A percentile compares a stretch with the other conserved stretches of the same genome.
Conservation (phyloP, 257 asterid species). For the Schizonepeta tenuifolia region DNA sequence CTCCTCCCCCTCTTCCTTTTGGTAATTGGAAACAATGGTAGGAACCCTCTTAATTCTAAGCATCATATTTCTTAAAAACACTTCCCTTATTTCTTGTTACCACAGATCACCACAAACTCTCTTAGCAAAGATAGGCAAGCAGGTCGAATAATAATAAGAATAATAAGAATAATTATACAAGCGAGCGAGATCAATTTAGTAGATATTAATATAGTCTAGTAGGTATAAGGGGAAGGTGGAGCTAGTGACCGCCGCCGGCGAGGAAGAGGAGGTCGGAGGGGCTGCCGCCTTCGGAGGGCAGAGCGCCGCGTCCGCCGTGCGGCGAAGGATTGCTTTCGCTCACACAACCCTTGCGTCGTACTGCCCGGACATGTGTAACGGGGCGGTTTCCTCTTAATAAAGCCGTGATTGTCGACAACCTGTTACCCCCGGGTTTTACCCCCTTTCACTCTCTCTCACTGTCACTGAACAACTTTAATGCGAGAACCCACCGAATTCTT, state of each 20-base stretch:
- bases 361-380: constrained; percentile 61
- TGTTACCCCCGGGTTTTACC: constrained; percentile 58
- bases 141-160: too few relatives aligned
- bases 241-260: constrained; percentile 83
- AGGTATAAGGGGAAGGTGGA: background rate
- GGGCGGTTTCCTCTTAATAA: constrained; percentile 56
- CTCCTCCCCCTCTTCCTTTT: constrained; percentile 71
- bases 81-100: background rate
- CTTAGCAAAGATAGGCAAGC: background rate
- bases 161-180: background rate
- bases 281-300: constrained; percentile 98
- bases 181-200: too few relatives aligned
- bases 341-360: constrained; percentile 77
- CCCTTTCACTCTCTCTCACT: constrained; percentile 23
- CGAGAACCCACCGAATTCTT: background rate
- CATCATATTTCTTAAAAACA: constrained; percentile 46
- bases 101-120: background rate
- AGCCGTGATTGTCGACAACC: constrained; percentile 91
- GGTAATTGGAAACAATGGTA: constrained; percentile 77
- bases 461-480: background rate
- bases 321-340: constrained; percentile 83
- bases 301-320: constrained; percentile 99
- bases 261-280: constrained; percentile 99
- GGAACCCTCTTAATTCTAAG: constrained; percentile 76
- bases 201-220: background rate